These are phyloP conservation scores for Nothophytophthora sp. DNA, from an alignment of 352 stramenopile genomes.

Conservation along the genomic window DNA sequence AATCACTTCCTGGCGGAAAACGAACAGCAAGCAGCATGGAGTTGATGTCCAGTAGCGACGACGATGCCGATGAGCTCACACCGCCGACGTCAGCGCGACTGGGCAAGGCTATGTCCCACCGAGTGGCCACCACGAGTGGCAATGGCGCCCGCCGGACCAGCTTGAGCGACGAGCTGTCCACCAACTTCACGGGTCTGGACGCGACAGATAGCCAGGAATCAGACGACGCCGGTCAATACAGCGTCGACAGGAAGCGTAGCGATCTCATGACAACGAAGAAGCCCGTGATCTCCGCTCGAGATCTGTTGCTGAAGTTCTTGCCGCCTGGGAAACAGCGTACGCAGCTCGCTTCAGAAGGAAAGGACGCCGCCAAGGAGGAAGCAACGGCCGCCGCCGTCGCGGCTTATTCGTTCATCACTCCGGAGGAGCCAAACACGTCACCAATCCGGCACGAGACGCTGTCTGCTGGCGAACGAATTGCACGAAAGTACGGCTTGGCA, in stretches of 20 bases:
- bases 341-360: conserved; percentile 4
- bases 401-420: conserved; percentile 17
- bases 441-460: no score
- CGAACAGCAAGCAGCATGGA: conserved; percentile 42
- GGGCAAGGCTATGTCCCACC: neutral
- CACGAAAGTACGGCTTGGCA: conserved; percentile 58
- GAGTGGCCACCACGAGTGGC: neutral
- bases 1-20: no score
- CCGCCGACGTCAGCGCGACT: conserved; percentile 4
- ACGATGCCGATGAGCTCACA: conserved; percentile 32
- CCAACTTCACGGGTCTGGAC: neutral
- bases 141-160: conserved; percentile 17
- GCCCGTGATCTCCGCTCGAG: conserved; percentile 60
- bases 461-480: conserved; percentile 52
- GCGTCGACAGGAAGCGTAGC: neutral
- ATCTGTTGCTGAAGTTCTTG: conserved; percentile 58
- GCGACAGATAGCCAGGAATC: neutral
- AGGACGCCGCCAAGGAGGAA: conserved; percentile 2
- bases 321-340: conserved; percentile 13
- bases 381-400: conserved; percentile 12
- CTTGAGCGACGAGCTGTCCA: conserved; percentile 16
- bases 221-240: neutral
- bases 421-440: conserved; percentile 6
- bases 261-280: no score
- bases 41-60: conserved; percentile 66